A percentile compares a stretch with the other conserved stretches of the same genome.
Conservation (phyloP, 768 basidiomycete species). For the Auricularia cornea region DNA sequence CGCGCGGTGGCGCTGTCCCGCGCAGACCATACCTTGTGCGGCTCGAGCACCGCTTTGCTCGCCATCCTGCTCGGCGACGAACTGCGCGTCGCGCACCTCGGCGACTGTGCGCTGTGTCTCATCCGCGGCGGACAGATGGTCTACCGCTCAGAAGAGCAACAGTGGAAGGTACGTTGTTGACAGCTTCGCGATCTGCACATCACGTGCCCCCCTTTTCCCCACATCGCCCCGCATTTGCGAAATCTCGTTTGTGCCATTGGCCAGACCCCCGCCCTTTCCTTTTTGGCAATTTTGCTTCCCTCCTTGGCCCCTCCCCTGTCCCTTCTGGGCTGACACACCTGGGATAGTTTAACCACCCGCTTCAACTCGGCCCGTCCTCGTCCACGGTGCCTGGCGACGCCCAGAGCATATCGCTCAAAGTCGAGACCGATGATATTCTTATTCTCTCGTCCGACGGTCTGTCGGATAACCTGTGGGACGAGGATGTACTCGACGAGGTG, state of each 20-base stretch:
- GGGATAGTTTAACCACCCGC: conserved; percentile 50
- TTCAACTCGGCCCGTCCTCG: conserved; percentile 54
- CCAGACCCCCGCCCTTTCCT: conserved; percentile 22
- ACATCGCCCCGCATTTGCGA: not conserved
- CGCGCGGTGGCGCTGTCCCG: conserved; percentile 24
- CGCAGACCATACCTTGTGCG: conserved; percentile 35
- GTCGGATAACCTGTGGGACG: conserved; percentile 83
- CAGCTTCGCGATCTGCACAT: not conserved
- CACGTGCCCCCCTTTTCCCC: conserved; percentile 1
- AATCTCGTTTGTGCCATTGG: conserved; percentile 18
- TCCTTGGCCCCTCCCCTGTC: conserved; percentile 25
- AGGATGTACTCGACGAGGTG: conserved; percentile 79
- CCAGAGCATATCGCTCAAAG: conserved; percentile 60
- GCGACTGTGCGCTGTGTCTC: conserved; percentile 83
- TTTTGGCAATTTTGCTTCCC: not conserved
- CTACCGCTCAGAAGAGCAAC: conserved; percentile 90
- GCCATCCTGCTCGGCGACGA: conserved; percentile 44
- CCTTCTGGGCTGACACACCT: no score
- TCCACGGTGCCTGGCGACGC: conserved; percentile 59
- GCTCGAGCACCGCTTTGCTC: conserved; percentile 33
- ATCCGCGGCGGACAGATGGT: conserved; percentile 64
- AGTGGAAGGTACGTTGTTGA: conserved; percentile 56
- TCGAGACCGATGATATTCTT: conserved; percentile 63
- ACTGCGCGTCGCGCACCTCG: conserved; percentile 75
- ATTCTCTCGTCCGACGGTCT: conserved; percentile 78